phyloP scores from a whole-genome alignment of 2,329 filamentous ascomycete genomes.

The Metarhizium rileyi region DNA sequence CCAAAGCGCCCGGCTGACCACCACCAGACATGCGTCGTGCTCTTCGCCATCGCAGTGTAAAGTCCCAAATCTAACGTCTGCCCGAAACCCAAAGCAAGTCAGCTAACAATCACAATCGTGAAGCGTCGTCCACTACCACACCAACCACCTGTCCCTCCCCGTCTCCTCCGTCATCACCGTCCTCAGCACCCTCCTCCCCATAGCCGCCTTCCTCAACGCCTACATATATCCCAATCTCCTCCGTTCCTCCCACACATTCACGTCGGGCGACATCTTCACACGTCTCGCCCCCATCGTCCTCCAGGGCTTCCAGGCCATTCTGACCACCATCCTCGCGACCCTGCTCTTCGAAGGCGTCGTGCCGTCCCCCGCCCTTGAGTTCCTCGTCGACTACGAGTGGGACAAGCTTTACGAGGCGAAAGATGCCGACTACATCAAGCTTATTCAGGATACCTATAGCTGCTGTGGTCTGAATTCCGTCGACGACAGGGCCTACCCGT shows the following conservation, averaged over 20 bases:
- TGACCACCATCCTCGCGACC: slow-evolving; percentile 34
- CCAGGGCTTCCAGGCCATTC: slow-evolving; percentile 32
- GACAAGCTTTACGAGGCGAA: slow-evolving; percentile 39
- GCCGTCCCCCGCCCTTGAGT: slow-evolving; percentile 29
- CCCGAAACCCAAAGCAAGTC: not conserved
- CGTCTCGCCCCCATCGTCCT: slow-evolving; percentile 20
- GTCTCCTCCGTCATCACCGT: slow-evolving; percentile 26
- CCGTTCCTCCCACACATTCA: slow-evolving; percentile 14
- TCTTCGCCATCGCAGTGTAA: slow-evolving; percentile 24
- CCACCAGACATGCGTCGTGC: slow-evolving; percentile 17
- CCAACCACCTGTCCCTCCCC: slow-evolving; percentile 29
- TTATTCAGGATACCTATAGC: slow-evolving; percentile 54
- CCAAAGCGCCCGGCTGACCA: not conserved
- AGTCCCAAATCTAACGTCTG: too few species aligned
- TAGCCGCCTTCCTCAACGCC: slow-evolving; percentile 28
- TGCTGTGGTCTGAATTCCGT: slow-evolving; percentile 57
- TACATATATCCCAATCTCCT: slow-evolving; percentile 24
- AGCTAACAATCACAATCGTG: not conserved
- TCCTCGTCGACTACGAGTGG: slow-evolving; percentile 49
- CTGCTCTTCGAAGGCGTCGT: slow-evolving; percentile 27
- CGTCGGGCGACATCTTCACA: slow-evolving; percentile 14
- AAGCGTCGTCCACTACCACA: slow-evolving; percentile 31
- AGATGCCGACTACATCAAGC: slow-evolving; percentile 38
- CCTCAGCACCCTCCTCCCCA: slow-evolving; percentile 29
- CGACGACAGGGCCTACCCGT: slow-evolving; percentile 54